Evolutionary conservation across 2,329 filamentous ascomycete species (phyloP).

Genomic region (Trichoderma sp.): DNA sequence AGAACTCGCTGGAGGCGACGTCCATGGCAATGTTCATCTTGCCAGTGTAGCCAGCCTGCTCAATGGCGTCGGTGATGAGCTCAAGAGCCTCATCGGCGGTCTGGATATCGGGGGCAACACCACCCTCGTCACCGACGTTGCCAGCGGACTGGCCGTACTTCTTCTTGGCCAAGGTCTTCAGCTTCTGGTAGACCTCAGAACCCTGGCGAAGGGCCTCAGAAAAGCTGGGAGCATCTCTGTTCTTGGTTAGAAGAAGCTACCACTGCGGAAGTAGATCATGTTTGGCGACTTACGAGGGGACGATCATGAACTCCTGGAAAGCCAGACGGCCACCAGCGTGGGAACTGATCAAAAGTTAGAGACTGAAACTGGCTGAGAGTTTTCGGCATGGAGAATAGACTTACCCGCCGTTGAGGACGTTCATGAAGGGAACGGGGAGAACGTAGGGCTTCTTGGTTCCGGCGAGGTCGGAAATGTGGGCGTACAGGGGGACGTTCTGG

Average conservation of each 20-base stretch:
- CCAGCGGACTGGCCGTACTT: slow-evolving; percentile 98
- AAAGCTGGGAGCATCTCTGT: slow-evolving; percentile 80
- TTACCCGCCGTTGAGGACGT: slow-evolving; percentile 78
- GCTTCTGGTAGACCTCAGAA: slow-evolving; percentile 95
- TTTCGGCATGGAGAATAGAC: slow-evolving; percentile 21
- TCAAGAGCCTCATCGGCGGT: slow-evolving; percentile 94
- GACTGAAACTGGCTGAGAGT: neutral
- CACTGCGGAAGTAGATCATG: neutral
- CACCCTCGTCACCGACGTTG: slow-evolving; percentile 99
- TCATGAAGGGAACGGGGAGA: slow-evolving; percentile 88
- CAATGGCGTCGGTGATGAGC: slow-evolving; percentile 91
- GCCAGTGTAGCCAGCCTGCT: slow-evolving; percentile 92
- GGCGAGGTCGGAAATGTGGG: slow-evolving; percentile 81
- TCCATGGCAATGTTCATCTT: slow-evolving; percentile 99
- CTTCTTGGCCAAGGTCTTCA: slow-evolving; percentile 97
- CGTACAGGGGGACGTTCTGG: slow-evolving; percentile 77
- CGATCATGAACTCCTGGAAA: slow-evolving; percentile 97
- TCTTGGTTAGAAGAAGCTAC: slow-evolving; percentile 20
- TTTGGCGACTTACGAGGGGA: slow-evolving; percentile 60
- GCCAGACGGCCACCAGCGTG: slow-evolving; percentile 95
- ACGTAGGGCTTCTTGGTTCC: slow-evolving; percentile 91
- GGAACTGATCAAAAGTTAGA: slow-evolving; percentile 53
- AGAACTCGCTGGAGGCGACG: slow-evolving; percentile 98
- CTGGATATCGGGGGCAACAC: slow-evolving; percentile 98
- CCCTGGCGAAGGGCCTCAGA: slow-evolving; percentile 94